Conservation (phyloP, 371 early-diverging fungal species). For the Blakeslea trispora region DNA sequence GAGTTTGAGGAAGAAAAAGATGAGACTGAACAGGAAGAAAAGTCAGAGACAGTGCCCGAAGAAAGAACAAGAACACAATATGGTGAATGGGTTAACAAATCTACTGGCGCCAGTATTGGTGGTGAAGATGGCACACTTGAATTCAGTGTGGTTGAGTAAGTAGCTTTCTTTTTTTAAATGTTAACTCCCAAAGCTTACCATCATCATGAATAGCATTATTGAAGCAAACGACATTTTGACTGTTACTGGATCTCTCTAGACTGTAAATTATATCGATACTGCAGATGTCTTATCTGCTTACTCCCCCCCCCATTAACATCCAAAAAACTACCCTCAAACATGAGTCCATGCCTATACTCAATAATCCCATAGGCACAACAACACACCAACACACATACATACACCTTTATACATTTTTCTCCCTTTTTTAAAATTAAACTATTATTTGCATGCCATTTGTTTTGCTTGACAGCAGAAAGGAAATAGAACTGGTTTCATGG, state of each 20-base stretch:
- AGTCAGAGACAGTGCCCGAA: constrained; percentile 23
- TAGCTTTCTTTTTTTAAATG: constrained; percentile 10
- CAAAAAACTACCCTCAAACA: not conserved
- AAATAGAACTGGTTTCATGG: no score
- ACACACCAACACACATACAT: not conserved
- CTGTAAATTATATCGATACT: not conserved
- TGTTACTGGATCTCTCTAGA: constrained; percentile 67
- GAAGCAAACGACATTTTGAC: constrained; percentile 77
- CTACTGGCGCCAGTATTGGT: constrained; percentile 56
- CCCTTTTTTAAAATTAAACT: not conserved
- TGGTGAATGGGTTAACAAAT: constrained; percentile 63
- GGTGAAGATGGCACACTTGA: constrained; percentile 58
- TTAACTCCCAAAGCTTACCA: not conserved
- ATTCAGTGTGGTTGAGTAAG: constrained; percentile 66
- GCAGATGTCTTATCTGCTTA: no score
- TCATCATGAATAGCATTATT: constrained; percentile 53
- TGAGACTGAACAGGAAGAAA: constrained; percentile 21
- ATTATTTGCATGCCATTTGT: not conserved
- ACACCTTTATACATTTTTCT: not conserved
- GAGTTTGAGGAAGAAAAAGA: constrained; percentile 37
- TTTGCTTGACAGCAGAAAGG: not conserved
- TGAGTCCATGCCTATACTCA: no score
- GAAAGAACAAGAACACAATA: constrained; percentile 46
- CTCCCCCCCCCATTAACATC: no score
- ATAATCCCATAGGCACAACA: no score